Conservation (phyloP, 805 yeast genomes). For the Naumovozyma baii region DNA sequence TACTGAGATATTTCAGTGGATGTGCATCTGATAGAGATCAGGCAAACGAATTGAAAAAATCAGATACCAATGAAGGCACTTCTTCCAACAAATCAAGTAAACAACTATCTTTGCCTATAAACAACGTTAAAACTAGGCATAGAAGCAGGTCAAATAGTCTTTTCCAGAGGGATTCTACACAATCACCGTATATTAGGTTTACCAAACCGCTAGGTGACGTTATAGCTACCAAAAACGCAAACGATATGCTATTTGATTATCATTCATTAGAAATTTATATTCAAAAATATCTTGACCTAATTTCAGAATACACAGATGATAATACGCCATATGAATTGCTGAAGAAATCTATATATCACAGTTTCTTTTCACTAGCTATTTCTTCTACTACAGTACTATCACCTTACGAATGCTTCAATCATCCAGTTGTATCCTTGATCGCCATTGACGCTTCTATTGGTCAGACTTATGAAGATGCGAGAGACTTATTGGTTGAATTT, state of each 20-base stretch:
- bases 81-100: background rate
- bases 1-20: conserved; percentile 27
- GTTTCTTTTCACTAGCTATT: conserved; percentile 44
- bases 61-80: background rate
- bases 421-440: conserved; percentile 70
- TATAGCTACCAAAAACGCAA: conserved; percentile 18
- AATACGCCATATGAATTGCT: conserved; percentile 25
- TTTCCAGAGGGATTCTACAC: conserved; percentile 26
- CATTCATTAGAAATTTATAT: conserved; percentile 33
- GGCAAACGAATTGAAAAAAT: conserved; percentile 13
- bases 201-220: conserved; percentile 32
- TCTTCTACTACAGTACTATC: conserved; percentile 52
- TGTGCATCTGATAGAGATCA: conserved; percentile 30
- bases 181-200: conserved; percentile 42
- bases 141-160: conserved; percentile 27
- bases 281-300: conserved; percentile 24
- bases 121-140: conserved; percentile 2
- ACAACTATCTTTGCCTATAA: background rate
- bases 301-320: conserved; percentile 21
- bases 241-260: conserved; percentile 28
- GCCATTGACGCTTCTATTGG: conserved; percentile 39
- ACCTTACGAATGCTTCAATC: conserved; percentile 78
- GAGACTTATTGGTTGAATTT: conserved; percentile 46
- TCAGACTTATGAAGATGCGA: conserved; percentile 40
- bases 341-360: conserved; percentile 44